These are phyloP conservation scores for Dichotomopilus funicola DNA, from an alignment of 2,329 filamentous ascomycete species.

Conservation along the genomic window DNA sequence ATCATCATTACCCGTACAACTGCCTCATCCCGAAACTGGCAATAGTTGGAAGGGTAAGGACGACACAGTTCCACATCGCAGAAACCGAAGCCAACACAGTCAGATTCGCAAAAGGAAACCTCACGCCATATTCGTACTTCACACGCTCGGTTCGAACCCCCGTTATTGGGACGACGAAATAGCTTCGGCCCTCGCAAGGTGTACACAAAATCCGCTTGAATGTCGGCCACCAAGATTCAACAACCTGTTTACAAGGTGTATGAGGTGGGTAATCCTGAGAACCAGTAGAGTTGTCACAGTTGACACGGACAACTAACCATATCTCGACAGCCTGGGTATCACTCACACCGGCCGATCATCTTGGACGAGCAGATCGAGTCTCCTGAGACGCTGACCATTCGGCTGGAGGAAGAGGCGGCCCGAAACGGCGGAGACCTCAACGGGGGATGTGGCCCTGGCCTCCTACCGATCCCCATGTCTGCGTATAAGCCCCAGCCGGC, in stretches of 20 bases:
- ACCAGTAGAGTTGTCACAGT: too few species aligned
- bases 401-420: conserved; percentile 50
- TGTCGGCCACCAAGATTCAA: conserved; percentile 53
- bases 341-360: conserved; percentile 50
- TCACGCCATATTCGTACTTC: too few species aligned
- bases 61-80: too few species aligned
- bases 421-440: conserved; percentile 48
- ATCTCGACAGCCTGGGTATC: conserved; percentile 42
- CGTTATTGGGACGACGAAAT: background rate
- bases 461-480: conserved; percentile 78
- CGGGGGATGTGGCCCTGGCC: conserved; percentile 50
- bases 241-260: conserved; percentile 52
- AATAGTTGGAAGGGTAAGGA: too few species aligned
- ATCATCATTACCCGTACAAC: too few species aligned
- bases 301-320: background rate
- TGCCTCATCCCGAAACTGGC: too few species aligned
- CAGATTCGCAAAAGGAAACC: too few species aligned
- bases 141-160: too few species aligned
- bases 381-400: conserved; percentile 49
- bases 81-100: too few species aligned
- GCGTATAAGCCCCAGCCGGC: conserved; percentile 73
- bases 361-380: conserved; percentile 53
- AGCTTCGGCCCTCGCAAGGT: background rate
- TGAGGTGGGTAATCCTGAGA: conserved; percentile 41
- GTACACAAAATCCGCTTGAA: conserved; percentile 40